These are phyloP conservation scores for Globisporangium polare DNA, from an alignment of 352 stramenopile species.

Conservation along the genomic window DNA sequence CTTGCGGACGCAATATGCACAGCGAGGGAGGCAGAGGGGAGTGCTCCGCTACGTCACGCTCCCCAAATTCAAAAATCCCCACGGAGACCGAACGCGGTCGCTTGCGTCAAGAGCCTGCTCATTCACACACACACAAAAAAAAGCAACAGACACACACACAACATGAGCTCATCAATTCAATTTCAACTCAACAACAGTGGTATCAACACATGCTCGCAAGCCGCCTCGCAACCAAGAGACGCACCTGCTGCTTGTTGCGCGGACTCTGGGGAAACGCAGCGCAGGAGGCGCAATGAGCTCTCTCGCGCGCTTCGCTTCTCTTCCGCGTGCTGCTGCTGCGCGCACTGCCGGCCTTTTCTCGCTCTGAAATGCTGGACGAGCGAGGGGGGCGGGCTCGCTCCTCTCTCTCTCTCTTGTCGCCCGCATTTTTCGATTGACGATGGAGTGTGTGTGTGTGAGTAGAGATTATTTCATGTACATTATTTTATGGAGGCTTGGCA, in stretches of 20 bases:
- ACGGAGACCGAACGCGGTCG: not conserved
- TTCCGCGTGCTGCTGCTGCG: conserved; percentile 1
- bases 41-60: not conserved
- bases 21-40: not conserved
- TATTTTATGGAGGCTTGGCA: too few relatives aligned
- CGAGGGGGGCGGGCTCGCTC: not conserved
- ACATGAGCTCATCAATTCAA: not conserved
- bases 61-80: not conserved
- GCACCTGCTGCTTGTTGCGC: not conserved
- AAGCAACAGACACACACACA: not conserved
- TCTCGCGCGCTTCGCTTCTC: conserved; percentile 1
- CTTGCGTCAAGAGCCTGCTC: conserved; percentile 1
- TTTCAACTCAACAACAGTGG: not conserved
- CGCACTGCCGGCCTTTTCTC: conserved; percentile 13
- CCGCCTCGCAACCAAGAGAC: not conserved
- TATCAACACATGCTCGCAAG: not conserved
- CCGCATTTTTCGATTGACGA: conserved; percentile 3
- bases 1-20: conserved; percentile 2
- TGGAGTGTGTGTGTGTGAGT: not conserved
- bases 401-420: not conserved
- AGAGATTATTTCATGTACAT: not conserved
- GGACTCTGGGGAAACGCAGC: not conserved
- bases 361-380: conserved; percentile 10
- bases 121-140: not conserved
- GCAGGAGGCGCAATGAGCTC: not conserved